Evolutionary conservation across 306 rosid species (phyloP).

Genomic region (Boehmeria nivea): DNA sequence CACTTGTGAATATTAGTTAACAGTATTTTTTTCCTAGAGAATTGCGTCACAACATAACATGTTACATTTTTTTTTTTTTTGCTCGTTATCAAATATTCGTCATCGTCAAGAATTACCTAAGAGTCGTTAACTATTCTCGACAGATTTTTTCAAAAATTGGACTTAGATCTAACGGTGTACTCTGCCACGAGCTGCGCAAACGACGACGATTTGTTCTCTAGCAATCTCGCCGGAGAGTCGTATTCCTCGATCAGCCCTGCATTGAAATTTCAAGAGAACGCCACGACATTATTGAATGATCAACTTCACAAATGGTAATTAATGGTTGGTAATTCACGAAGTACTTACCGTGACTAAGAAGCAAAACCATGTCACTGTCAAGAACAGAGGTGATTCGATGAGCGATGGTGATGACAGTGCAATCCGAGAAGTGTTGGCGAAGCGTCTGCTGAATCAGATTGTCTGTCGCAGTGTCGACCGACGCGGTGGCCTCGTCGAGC

Average conservation of each 20-base stretch:
- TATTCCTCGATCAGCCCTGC: slow-evolving; percentile 68
- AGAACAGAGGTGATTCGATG: slow-evolving; percentile 84
- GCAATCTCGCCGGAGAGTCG: slow-evolving; percentile 53
- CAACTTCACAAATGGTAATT: not conserved
- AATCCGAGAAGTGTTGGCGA: slow-evolving; percentile 50
- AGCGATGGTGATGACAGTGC: slow-evolving; percentile 72
- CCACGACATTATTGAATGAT: no score
- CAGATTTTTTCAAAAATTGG: slow-evolving; percentile 24
- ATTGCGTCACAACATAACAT: no score
- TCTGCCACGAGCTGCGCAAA: slow-evolving; percentile 78
- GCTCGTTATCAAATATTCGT: slow-evolving; percentile 4
- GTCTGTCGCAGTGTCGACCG: slow-evolving; percentile 84
- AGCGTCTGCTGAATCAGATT: slow-evolving; percentile 75
- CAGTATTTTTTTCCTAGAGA: no score
- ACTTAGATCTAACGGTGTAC: slow-evolving; percentile 55
- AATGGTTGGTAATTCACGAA: not conserved
- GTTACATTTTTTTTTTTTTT: no score
- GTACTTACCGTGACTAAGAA: slow-evolving; percentile 64
- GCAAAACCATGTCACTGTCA: slow-evolving; percentile 73
- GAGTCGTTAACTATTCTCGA: not conserved
- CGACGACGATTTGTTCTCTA: slow-evolving; percentile 67
- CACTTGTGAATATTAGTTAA: no score
- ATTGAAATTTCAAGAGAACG: slow-evolving; percentile 3
- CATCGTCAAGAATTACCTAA: slow-evolving; percentile 17
- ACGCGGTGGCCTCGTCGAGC: slow-evolving; percentile 91